Percentiles rank a stretch among this genome's conserved stretches.
phyloP scores from a whole-genome alignment of 2,329 filamentous ascomycete genomes.

The Aspergillus cejpii region DNA sequence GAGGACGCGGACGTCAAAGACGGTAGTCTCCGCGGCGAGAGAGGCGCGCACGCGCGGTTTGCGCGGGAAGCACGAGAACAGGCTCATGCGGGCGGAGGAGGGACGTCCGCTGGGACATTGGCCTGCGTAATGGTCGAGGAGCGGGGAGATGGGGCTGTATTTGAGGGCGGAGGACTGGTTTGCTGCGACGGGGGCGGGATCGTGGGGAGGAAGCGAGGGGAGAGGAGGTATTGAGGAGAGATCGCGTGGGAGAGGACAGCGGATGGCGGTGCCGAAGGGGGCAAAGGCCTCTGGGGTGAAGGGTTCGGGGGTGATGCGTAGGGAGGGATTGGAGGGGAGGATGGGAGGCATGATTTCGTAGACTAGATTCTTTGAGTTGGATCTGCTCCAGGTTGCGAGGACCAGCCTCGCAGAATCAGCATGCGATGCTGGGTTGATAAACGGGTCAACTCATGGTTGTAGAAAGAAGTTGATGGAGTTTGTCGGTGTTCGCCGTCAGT shows the following conservation, averaged over 20 bases:
- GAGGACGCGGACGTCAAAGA: slow-evolving; percentile 65
- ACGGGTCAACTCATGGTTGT: neutral
- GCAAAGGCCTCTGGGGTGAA: slow-evolving; percentile 64
- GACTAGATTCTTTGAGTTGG: neutral
- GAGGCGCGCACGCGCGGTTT: slow-evolving; percentile 37
- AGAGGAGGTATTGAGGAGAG: slow-evolving; percentile 42
- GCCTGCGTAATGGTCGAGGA: slow-evolving; percentile 63
- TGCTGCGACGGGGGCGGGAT: slow-evolving; percentile 53
- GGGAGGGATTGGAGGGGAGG: slow-evolving; percentile 31
- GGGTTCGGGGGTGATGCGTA: slow-evolving; percentile 53
- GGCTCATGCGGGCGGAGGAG: slow-evolving; percentile 64
- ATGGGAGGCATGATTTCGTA: slow-evolving; percentile 25
- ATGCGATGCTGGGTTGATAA: neutral
- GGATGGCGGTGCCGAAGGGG: slow-evolving; percentile 74
- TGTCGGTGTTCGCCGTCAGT: slow-evolving; percentile 9
- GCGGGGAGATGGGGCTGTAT: slow-evolving; percentile 69
- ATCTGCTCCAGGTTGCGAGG: neutral
- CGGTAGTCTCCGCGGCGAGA: slow-evolving; percentile 12
- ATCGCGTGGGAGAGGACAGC: slow-evolving; percentile 59
- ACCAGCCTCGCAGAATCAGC: slow-evolving; percentile 4
- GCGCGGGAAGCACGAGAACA: slow-evolving; percentile 79
- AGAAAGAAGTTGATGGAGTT: slow-evolving; percentile 7
- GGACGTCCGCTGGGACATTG: slow-evolving; percentile 39
- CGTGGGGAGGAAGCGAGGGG: slow-evolving; percentile 40
- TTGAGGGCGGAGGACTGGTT: slow-evolving; percentile 90